Evolutionary conservation across 805 yeast genomes (phyloP), one percentile per base, ranked within the genome.

Genomic region (Yarrowia yakushimensis): DNA sequence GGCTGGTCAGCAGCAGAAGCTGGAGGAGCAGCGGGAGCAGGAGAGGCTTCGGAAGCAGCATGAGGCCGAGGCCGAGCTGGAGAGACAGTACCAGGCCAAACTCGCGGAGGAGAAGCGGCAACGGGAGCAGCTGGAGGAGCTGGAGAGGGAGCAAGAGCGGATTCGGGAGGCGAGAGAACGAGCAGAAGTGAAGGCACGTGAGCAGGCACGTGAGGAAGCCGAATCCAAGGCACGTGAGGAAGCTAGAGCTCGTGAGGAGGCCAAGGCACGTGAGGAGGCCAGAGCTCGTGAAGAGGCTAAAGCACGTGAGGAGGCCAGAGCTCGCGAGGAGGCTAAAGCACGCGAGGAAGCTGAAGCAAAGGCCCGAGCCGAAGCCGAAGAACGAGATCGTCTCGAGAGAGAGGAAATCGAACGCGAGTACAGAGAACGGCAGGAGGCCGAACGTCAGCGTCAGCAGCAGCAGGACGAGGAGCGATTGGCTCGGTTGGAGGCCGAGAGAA

Each of bases 131-230:
- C 42, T n/a, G 34, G 30, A 17, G 2, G 39, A 23, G 25, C 39
- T 20, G 10, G 62, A 33, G 27, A 12, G 69, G 7, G 65, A 68
- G 63, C 48, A 66, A 30, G 65, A 65, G 57, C 63, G 66, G 17
- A 20, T 63, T 15, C 60, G 50, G 18, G 50, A 43, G 46, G 46
- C 46, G 9, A 18, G 46, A 10, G 23, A 7, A 2, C 25, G 43
- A 6, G 43, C 43, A 1, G 50, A 43, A 34, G 50, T 39, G 9
- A 37, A 46, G 28, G 55, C 55, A 1, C 12, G 13, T n/a, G n/a
- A n/a, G n/a, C n/a, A n/a, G 30, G 55, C 39, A 9, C 20, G n/a
- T 15, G 55, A 18, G 3, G 55, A 48, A 10, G 39, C 28, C 7
- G 43, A 39, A 12, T 25, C 43, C 43, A 18, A 37, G 41, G 41